phyloP scores from a whole-genome alignment of 1,284 basidiomycete genomes.

The Polyporus tsugae region DNA sequence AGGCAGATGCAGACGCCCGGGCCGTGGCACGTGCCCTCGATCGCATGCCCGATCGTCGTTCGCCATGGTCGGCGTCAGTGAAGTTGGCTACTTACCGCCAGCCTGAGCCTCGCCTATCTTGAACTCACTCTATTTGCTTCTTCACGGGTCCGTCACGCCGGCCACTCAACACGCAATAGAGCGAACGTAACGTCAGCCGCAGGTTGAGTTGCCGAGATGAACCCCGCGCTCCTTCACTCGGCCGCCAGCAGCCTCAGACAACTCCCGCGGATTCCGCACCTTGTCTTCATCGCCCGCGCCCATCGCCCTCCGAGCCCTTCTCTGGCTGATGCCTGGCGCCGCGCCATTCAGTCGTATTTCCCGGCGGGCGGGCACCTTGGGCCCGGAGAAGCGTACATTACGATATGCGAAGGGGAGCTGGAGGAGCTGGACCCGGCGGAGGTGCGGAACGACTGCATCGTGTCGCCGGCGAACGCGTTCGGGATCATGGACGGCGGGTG shows the following conservation, averaged over 20 bases:
- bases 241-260: not conserved
- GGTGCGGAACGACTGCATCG: constrained; percentile 32
- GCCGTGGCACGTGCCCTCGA: not conserved
- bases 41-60: not conserved
- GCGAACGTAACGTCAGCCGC: not conserved
- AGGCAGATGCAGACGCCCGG: not conserved
- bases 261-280: constrained; percentile 6
- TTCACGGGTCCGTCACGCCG: constrained; percentile 5
- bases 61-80: not conserved
- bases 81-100: not conserved
- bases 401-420: constrained; percentile 27
- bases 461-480: constrained; percentile 36
- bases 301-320: not conserved
- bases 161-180: not conserved
- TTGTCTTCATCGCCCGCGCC: constrained; percentile 10
- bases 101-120: not conserved
- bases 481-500: constrained; percentile 40
- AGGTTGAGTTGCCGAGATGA: constrained; percentile 4
- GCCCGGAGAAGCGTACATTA: constrained; percentile 13
- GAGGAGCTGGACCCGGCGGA: constrained; percentile 20
- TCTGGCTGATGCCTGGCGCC: constrained; percentile 17
- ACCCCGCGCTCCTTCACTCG: not conserved
- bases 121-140: constrained; percentile 3
- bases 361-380: not conserved
- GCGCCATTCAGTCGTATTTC: constrained; percentile 5